A percentile compares a stretch with the other conserved stretches of the same genome.
phyloP scores from a whole-genome alignment of 768 basidiomycete species.

The Phylloporus arenicola region DNA sequence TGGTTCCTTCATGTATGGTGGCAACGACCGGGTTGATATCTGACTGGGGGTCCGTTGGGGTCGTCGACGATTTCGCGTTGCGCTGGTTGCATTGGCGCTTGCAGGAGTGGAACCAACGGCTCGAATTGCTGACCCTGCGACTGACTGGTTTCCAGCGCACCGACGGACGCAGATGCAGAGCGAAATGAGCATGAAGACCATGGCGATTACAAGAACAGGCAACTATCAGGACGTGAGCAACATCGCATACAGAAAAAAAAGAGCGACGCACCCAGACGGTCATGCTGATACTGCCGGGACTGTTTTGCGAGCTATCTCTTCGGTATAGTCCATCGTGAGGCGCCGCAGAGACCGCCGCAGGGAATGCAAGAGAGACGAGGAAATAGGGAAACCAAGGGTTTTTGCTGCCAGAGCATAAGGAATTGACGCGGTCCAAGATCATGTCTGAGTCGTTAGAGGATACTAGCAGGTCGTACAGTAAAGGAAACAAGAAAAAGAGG shows the following conservation, averaged over 20 bases:
- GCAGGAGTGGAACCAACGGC: neutral
- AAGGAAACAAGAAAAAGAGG: neutral
- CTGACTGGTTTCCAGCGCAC: neutral
- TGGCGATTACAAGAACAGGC: slow-evolving; percentile 23
- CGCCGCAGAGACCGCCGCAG: slow-evolving; percentile 4
- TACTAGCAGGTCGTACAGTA: neutral
- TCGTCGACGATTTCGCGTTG: slow-evolving; percentile 22
- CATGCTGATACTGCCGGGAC: slow-evolving; percentile 9
- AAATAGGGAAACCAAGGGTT: neutral
- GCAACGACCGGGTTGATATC: slow-evolving; percentile 71
- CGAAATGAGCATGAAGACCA: slow-evolving; percentile 18
- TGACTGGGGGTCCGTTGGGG: slow-evolving; percentile 68
- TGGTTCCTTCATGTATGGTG: slow-evolving; percentile 79
- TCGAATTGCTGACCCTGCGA: neutral
- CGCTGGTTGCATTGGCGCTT: slow-evolving; percentile 9
- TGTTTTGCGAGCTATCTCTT: neutral
- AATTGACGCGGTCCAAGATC: neutral
- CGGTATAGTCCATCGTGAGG: slow-evolving; percentile 1
- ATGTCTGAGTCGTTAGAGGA: neutral
- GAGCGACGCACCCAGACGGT: slow-evolving; percentile 24
- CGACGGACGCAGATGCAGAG: slow-evolving; percentile 22
- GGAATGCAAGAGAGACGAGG: neutral
- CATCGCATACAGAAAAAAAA: neutral
- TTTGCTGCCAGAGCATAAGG: slow-evolving; percentile 8
- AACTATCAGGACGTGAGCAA: slow-evolving; percentile 15